Evolutionary conservation across 2,329 filamentous ascomycete species (phyloP).

Genomic region (Lasiodiplodia gonubiensis): DNA sequence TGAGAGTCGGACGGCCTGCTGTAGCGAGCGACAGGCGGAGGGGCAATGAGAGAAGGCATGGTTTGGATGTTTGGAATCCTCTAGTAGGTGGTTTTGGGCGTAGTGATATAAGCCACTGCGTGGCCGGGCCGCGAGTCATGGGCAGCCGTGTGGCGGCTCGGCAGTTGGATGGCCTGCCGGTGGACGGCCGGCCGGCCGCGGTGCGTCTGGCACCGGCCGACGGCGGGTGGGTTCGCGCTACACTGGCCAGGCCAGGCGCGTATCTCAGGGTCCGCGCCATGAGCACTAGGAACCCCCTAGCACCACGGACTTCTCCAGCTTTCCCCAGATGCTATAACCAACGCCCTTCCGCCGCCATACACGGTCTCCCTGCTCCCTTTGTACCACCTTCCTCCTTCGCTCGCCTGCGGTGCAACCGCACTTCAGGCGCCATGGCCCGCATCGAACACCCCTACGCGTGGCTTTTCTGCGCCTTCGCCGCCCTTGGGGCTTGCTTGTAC

Average conservation of each 20-base stretch:
- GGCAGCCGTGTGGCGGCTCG: background rate
- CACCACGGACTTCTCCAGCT: conserved; percentile 11
- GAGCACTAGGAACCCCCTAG: conserved; percentile 13
- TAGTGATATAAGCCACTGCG: conserved; percentile 6
- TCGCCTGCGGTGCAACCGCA: background rate
- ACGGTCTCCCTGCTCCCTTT: background rate
- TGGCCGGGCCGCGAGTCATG: conserved; percentile 7
- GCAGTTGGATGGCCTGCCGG: background rate
- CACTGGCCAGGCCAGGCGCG: background rate
- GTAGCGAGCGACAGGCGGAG: conserved; percentile 21
- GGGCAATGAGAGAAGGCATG: conserved; percentile 9
- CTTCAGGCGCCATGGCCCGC: background rate
- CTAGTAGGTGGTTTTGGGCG: background rate
- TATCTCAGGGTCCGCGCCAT: background rate
- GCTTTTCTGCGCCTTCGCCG: conserved; percentile 46
- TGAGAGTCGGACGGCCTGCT: conserved; percentile 38
- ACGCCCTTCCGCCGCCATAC: background rate
- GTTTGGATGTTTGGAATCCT: background rate
- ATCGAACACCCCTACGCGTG: conserved; percentile 42
- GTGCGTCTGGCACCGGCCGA: background rate
- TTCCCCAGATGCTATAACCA: conserved; percentile 17
- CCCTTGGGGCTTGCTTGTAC: conserved; percentile 47
- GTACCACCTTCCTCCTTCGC: conserved; percentile 7
- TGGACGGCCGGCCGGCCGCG: conserved; percentile 9
- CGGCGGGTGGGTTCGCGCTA: background rate